Evolutionary conservation across 192 early-diverging fungal species (phyloP), one percentile per base, ranked within the genome.

Genomic region (Umbelopsis vinacea): DNA sequence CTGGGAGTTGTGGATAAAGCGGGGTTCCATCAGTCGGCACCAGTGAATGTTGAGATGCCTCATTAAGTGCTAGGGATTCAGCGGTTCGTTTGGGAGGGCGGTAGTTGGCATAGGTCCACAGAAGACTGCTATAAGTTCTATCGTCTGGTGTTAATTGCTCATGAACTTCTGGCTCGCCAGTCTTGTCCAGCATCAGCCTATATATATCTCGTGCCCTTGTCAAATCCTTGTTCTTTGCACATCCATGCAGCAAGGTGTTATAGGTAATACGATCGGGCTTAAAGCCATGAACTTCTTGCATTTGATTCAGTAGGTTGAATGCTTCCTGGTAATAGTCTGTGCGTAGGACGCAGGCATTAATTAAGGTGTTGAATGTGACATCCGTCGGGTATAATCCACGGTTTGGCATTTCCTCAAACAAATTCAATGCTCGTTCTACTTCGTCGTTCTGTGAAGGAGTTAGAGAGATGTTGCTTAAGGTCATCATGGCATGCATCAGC

Each of bases 371-470:
- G 74, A 93, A 97, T 1, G 96, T 97, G 0, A 92, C 88, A 33
- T 92, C 90, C 0, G 93, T 96, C 0, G 92, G 91, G 12, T 84
- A 83, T 22, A 97, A 80, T 9, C 82, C 77, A 37, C 79, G 75
- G 11, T 87, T 86, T 21, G 89, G 78, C 92, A 98, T 97, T 71
- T 97, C 93, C 68, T 89, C 87, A 83, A 96, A 97, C 53, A 99
- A 81, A 71, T 96, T 93, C 66, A 99, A 86, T 8, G 97, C 97
- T 46, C 85, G 81, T 72, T 99, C 97, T n/a, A 92, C 91, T 63
- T 97, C 89, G 46, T 87, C 86, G 37, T 87, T 89, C 75, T 75
- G 53, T 66, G 47, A 4, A 29, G 22, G 35, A 45, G 37, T 46
- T n/a, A 68, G 48, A 23, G 38, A 54, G 17, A 55, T 11, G 2